Base-by-base conservation (phyloP, 2,329 filamentous ascomycete genomes). In the Xylariaceae sp. region DNA sequence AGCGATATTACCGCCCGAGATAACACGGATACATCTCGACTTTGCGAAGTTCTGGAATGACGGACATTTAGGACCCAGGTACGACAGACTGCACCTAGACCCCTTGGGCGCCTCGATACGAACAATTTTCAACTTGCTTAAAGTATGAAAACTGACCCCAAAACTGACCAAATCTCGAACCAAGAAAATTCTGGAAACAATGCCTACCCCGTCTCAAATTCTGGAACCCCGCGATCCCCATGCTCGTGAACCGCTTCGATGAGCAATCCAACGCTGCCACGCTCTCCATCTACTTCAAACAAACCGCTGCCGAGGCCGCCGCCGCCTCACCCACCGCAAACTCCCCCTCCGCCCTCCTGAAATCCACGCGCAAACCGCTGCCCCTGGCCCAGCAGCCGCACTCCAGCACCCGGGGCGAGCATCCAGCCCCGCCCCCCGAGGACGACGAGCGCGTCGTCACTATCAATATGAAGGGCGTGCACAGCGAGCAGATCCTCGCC, bases 171-270 rank as follows among this genome's bases (percentile, higher is more conserved):
- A n/a, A n/a, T n/a, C 52, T 53, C 37, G 52, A 57, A 35, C 50
- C 56, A 51, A 95, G 90, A 59, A 88, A 88, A 70, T 96, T 98
- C 76, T 95, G 89, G 87, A 81, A 78, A 50, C 73, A 83, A 46
- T 85, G 82, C 61, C 81, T 97, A 36, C 87, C 88, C 17, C 81
- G 88, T 43, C 74, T 98, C 52, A 96, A 98, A 74, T 98, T 83
- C 71, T 85, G 95, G 74, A 98, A 98, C 64, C 93, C 93, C 1
- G 69, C 81, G 11, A 65, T 96, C 34, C 80, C 85, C 33, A 94
- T 97, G 77, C 82, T 87, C 44, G 79, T 95, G 55, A 83, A 85
- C 64, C 85, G 87, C 44, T 82, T 78, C 49, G 56, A 63, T 29
- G 67, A 82, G 34, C 72, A 80, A 52, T 63, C 69, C 4, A 71